A percentile compares a stretch with the other conserved stretches of the same genome.
Evolutionary conservation across 768 basidiomycete genomes (phyloP).

Genomic region (Suillus luteus): DNA sequence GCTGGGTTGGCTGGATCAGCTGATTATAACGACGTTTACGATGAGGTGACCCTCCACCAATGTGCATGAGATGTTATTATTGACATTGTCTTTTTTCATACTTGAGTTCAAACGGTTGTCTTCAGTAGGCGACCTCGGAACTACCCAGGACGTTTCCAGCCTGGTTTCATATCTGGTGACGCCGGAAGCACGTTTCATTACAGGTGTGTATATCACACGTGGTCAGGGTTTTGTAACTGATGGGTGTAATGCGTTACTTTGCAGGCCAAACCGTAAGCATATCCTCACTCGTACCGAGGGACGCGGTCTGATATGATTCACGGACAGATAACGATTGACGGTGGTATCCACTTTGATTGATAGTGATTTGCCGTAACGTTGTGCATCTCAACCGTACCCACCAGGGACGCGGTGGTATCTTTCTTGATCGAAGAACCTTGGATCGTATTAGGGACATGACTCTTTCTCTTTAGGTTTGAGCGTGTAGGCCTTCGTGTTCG

Average conservation of each 20-base stretch:
- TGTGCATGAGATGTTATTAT: slow-evolving; percentile 1
- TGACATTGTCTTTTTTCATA: neutral
- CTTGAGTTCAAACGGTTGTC: slow-evolving; percentile 18
- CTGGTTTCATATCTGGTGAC: slow-evolving; percentile 41
- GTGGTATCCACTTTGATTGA: slow-evolving; percentile 30
- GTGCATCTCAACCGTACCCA: slow-evolving; percentile 5
- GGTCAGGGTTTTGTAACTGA: neutral
- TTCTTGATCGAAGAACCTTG: no score
- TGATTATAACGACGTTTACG: slow-evolving; percentile 16
- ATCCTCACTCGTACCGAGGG: neutral
- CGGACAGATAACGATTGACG: slow-evolving; percentile 27
- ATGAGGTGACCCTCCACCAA: slow-evolving; percentile 15
- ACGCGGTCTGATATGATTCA: neutral
- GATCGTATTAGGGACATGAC: no score
- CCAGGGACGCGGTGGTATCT: no score
- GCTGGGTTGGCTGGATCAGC: slow-evolving; percentile 17
- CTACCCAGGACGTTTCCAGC: slow-evolving; percentile 35
- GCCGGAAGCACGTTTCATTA: slow-evolving; percentile 36
- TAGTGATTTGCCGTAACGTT: neutral
- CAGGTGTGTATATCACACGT: slow-evolving; percentile 31
- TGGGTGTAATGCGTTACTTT: neutral
- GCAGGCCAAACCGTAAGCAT: slow-evolving; percentile 31
- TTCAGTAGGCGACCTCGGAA: slow-evolving; percentile 27
- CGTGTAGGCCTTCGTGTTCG: no score
- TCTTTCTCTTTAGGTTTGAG: no score